Conservation (phyloP, 2,329 filamentous ascomycete species). For the Xylaria sp. region DNA sequence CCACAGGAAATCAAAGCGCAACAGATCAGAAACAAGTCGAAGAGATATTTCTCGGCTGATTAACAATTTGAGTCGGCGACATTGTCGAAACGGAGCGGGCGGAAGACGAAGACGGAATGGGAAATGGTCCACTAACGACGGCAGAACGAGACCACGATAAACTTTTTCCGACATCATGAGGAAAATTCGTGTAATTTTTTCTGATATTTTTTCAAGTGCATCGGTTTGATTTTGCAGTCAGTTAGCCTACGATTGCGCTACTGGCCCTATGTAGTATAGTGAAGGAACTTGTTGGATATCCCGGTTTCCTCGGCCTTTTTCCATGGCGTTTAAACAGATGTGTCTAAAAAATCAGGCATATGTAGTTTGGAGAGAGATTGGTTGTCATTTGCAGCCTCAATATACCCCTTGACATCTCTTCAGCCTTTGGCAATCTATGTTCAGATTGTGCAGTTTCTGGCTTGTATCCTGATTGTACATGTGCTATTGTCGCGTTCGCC, state of each 20-base stretch:
- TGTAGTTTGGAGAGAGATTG: constrained; percentile 21
- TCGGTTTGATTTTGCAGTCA: constrained; percentile 13
- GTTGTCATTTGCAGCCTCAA: constrained; percentile 27
- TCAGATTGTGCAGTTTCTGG: neutral
- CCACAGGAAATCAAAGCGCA: constrained; percentile 77
- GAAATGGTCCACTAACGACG: constrained; percentile 25
- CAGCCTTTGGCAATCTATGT: neutral
- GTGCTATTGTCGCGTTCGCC: neutral
- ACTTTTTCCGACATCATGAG: constrained; percentile 12
- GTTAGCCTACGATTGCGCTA: constrained; percentile 7
- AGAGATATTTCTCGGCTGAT: constrained; percentile 78
- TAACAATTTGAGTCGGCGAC: constrained; percentile 45
- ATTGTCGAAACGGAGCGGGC: constrained; percentile 8
- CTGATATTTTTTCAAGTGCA: constrained; percentile 3
- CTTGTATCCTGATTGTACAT: neutral
- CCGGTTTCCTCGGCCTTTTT: constrained; percentile 15
- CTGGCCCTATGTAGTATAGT: constrained; percentile 32
- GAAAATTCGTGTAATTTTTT: constrained; percentile 24
- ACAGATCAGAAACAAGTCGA: constrained; percentile 72
- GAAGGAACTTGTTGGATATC: constrained; percentile 18
- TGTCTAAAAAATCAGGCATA: constrained; percentile 1
- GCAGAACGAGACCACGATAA: constrained; percentile 27
- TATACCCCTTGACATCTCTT: constrained; percentile 30
- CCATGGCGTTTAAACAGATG: constrained; percentile 14
- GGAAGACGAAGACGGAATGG: constrained; percentile 11